Base-by-base conservation (phyloP, 192 early-diverging fungal genomes). In the Haplosporangium gracile region DNA sequence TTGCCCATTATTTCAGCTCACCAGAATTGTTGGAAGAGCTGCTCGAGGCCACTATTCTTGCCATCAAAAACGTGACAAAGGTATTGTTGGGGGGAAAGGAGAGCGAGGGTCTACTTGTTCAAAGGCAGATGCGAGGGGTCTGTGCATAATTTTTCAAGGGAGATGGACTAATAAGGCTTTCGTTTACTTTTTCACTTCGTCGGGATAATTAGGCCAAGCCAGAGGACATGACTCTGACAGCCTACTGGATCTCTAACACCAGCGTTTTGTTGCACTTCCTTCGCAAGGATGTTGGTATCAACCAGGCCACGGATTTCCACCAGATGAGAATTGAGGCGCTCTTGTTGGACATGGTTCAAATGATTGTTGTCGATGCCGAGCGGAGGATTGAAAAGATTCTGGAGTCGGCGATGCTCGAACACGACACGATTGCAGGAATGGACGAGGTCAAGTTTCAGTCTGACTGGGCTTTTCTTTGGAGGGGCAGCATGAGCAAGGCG, bases 191-290 rank as follows among this genome's bases (percentile, higher is more conserved):
- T 53, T 75, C 13, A 60, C 60, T 42, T 70, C n/a, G 8, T 38
- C 15, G 29, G 42, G 45, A 57, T 13, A 77, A 36, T 51, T 81
- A 93, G 92, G 39, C 74, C 8, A 88, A 88, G 40, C 82, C 87
- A 16, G 81, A 91, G 74, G 93, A 96, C 80, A 90, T 91, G 65
- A 89, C 91, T 71, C 75, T 92, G 18, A 88, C 96, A 43, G 94
- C 93, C 6, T 97, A 95, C 82, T 98, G 97, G 97, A 92, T 97
- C 29, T 89, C 95, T 43, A 98, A 99, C 88, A 90, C 93, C 65
- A 94, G 93, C 47, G 95, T 95, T 68, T 90, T 99, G 10, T 87
- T 97, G 5, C 95, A 96, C 80, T 98, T 95, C 87, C 83, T 99
- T 53, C 97, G 97, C 85, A 94, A 95, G 74, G 98, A 99, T 88